Evolutionary conservation across 2,329 filamentous ascomycete species (phyloP), one percentile per base, ranked within the genome.

Genomic region (Lasiodiplodia citricola): DNA sequence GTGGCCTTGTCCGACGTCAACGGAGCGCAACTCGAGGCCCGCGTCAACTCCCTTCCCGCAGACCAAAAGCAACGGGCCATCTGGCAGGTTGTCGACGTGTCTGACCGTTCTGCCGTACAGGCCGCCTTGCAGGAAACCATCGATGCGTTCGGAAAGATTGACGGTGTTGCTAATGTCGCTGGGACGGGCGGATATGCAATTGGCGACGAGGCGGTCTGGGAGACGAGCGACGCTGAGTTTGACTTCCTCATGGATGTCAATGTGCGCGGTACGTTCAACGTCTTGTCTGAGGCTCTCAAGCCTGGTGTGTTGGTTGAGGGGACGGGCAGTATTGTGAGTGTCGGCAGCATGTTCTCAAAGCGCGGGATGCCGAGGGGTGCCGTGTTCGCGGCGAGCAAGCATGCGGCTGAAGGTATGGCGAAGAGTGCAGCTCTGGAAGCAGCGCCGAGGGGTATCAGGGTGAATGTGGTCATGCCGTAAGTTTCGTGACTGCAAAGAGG

Each of bases 381-480:
- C 2, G 35, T 58, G 37, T 58, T 25, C 18, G 21, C 16, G n/a
- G 56, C 56, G 11, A 58, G 35, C 56, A 41, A 58, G 56, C 56
- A 41, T 37, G 56, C 56, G 56, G n/a, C n/a, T 0, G n/a, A 21
- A 8, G 56, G 37, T 0, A 41, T 58, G 56, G 37, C 21, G n/a
- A 58, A 44, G 16, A 44, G 37, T 8, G 56, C 35, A 1, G 56
- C 56, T 21, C 4, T 58, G 35, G 37, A 58, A 21, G 56, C 37
- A 1, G 56, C 35, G 7, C 10, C 10, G 56, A 41, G 56, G 4
- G 37, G 56, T 1, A 58, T 58, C n/a, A 41, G 56, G 37, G 56
- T 58, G 56, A 58, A 58, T 28, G n/a, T 21, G 18, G 56, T 58
- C 3, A 13, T 58, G 56, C 56, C 56, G 56, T 58, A 25, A 58